phyloP scores from a whole-genome alignment of 2,329 filamentous ascomycete genomes.

The Hypoxylon sp. region DNA sequence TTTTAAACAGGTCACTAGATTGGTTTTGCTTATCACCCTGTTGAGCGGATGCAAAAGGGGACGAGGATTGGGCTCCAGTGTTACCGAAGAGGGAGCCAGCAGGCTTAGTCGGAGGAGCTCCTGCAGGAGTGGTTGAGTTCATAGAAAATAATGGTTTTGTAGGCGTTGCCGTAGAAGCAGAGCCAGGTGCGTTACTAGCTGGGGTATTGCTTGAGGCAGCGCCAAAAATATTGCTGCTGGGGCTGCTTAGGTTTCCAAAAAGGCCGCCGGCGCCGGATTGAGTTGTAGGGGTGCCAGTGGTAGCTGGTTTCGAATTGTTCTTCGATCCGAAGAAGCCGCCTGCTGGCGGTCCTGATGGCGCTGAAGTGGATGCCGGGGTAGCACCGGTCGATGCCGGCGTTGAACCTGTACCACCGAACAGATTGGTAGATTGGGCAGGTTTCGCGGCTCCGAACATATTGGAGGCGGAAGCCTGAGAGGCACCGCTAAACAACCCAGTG shows the following conservation, averaged over 20 bases:
- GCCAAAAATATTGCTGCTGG: slow-evolving; percentile 48
- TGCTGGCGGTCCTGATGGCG: slow-evolving; percentile 45
- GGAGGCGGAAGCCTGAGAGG: slow-evolving; percentile 43
- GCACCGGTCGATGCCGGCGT: slow-evolving; percentile 48
- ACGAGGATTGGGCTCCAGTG: slow-evolving; percentile 44
- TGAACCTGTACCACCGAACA: slow-evolving; percentile 54
- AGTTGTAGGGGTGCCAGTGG: slow-evolving; percentile 43
- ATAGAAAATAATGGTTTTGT: slow-evolving; percentile 66
- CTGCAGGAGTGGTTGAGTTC: slow-evolving; percentile 69
- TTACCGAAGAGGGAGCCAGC: slow-evolving; percentile 51
- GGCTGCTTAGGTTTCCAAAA: slow-evolving; percentile 46
- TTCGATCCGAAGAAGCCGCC: slow-evolving; percentile 52
- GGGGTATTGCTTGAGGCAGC: slow-evolving; percentile 41
- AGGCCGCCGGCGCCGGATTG: slow-evolving; percentile 42
- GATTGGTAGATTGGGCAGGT: slow-evolving; percentile 49
- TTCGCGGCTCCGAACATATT: slow-evolving; percentile 53
- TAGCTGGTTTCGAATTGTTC: slow-evolving; percentile 44
- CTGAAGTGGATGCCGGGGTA: slow-evolving; percentile 47
- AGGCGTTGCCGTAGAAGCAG: slow-evolving; percentile 57
- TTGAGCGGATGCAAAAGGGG: slow-evolving; percentile 60
- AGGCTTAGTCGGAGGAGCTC: slow-evolving; percentile 64
- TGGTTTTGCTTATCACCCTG: slow-evolving; percentile 52
- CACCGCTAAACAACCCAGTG: slow-evolving; percentile 48
- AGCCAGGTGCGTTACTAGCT: slow-evolving; percentile 38
- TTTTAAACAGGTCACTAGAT: slow-evolving; percentile 43